These are phyloP conservation scores for Fusarium dlaminii DNA, from an alignment of 2,329 filamentous ascomycete genomes.

Conservation along the genomic window DNA sequence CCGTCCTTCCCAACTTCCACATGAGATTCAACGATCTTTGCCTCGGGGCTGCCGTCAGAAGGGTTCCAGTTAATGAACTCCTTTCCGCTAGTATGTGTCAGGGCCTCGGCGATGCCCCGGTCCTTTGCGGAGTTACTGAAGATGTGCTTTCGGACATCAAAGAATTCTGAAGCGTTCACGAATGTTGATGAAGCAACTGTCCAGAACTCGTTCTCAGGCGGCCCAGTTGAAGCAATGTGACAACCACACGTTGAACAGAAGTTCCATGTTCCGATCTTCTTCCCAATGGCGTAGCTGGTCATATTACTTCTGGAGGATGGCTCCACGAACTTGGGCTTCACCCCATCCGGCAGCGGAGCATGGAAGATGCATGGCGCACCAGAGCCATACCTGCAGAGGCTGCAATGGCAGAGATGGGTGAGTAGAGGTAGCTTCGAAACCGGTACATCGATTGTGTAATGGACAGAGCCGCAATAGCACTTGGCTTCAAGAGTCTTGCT, in stretches of 20 bases:
- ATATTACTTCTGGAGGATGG: slow-evolving; percentile 52
- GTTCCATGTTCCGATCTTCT: slow-evolving; percentile 47
- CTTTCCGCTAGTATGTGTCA: slow-evolving; percentile 46
- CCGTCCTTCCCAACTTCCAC: slow-evolving; percentile 48
- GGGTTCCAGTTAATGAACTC: slow-evolving; percentile 51
- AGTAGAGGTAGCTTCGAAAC: slow-evolving; percentile 51
- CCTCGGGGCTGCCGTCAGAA: slow-evolving; percentile 37
- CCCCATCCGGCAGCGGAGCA: slow-evolving; percentile 46
- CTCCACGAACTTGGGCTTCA: slow-evolving; percentile 51
- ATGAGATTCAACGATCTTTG: slow-evolving; percentile 40
- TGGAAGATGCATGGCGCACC: slow-evolving; percentile 57
- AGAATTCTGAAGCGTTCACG: slow-evolving; percentile 46
- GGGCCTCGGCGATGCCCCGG: slow-evolving; percentile 49
- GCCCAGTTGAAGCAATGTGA: slow-evolving; percentile 52
- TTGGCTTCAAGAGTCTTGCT: slow-evolving; percentile 54
- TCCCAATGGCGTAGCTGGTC: slow-evolving; percentile 48
- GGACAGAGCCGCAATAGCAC: slow-evolving; percentile 56
- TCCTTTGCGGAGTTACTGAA: slow-evolving; percentile 51
- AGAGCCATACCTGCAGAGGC: slow-evolving; percentile 54
- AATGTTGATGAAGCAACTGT: slow-evolving; percentile 54
- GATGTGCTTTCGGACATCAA: slow-evolving; percentile 49
- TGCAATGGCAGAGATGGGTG: slow-evolving; percentile 58
- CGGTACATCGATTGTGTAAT: slow-evolving; percentile 54
- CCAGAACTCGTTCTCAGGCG: slow-evolving; percentile 48
- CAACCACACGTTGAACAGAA: slow-evolving; percentile 59